phyloP scores from a whole-genome alignment of 106 monocot genomes.

The Apostasia ramifera region DNA sequence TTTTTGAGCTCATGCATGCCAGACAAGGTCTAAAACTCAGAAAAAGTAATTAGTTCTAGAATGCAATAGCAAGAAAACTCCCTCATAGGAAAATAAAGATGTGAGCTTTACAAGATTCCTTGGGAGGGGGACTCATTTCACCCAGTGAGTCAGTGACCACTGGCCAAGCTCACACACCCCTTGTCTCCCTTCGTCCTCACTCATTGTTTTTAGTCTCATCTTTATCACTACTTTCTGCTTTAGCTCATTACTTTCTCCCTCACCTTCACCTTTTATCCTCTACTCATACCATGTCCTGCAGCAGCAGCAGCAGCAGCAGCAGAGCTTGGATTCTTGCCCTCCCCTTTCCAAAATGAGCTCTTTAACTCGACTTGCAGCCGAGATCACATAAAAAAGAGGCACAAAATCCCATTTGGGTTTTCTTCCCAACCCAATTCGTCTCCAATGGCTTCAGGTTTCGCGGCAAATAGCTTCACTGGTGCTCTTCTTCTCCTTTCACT shows the following conservation, averaged over 20 bases:
- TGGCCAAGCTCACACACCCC: not conserved
- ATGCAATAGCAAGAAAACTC: too few relatives aligned
- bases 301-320: too few relatives aligned
- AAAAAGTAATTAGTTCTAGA: too few relatives aligned
- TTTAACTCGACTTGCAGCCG: not conserved
- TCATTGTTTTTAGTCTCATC: not conserved
- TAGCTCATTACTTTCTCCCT: not conserved
- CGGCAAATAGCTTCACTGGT: constrained; percentile 7
- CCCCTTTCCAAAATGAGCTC: constrained; percentile 1
- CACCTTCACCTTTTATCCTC: constrained; percentile 4
- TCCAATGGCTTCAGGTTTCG: constrained; percentile 7
- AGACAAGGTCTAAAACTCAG: too few relatives aligned
- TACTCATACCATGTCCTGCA: not conserved
- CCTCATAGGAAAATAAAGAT: too few relatives aligned
- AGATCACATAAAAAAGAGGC: not conserved
- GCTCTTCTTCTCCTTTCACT: constrained; percentile 11
- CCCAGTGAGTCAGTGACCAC: not conserved
- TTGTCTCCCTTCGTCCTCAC: not conserved
- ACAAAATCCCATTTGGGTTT: constrained; percentile 3
- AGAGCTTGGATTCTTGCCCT: too few relatives aligned
- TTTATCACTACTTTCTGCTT: constrained; percentile 5
- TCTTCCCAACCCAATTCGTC: not conserved
- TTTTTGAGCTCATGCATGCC: too few relatives aligned
- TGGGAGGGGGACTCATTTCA: too few relatives aligned
- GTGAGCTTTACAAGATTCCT: too few relatives aligned